A percentile compares a stretch with the other conserved stretches of the same genome.
Conservation (phyloP, 306 rosid genomes). For the Datisca glomerata region DNA sequence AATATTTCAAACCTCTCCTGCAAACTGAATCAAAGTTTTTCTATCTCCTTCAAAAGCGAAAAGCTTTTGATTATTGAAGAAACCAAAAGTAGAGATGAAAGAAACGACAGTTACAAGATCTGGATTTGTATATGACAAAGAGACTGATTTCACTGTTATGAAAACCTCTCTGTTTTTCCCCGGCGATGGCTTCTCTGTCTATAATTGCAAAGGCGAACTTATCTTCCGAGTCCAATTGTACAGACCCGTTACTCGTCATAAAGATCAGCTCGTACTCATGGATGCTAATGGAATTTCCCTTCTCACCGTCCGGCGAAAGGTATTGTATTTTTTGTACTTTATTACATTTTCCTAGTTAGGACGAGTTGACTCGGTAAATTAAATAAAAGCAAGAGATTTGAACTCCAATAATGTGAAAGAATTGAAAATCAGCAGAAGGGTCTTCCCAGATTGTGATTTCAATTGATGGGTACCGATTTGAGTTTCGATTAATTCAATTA, state of each 20-base stretch:
- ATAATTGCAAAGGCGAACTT: constrained; percentile 53
- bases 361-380: constrained; percentile 17
- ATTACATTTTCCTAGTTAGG: not conserved
- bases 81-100: no score
- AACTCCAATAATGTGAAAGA: no score
- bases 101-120: no score
- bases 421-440: no score
- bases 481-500: not conserved
- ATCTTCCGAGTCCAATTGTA: constrained; percentile 86
- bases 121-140: constrained; percentile 42
- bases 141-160: constrained; percentile 56
- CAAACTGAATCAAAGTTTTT: no score
- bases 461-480: not conserved
- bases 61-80: no score
- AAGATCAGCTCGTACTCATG: constrained; percentile 77
- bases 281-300: constrained; percentile 69
- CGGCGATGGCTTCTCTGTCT: constrained; percentile 82
- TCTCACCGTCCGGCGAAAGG: constrained; percentile 88
- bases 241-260: constrained; percentile 46
- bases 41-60: no score
- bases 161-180: constrained; percentile 75
- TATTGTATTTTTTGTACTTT: constrained; percentile 1
- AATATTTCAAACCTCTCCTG: no score
- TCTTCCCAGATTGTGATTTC: not conserved
- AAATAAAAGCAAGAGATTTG: no score